Percentiles rank a stretch among this genome's conserved stretches.
Conservation (phyloP, 140 eudicot species). For the Anethum foeniculum region DNA sequence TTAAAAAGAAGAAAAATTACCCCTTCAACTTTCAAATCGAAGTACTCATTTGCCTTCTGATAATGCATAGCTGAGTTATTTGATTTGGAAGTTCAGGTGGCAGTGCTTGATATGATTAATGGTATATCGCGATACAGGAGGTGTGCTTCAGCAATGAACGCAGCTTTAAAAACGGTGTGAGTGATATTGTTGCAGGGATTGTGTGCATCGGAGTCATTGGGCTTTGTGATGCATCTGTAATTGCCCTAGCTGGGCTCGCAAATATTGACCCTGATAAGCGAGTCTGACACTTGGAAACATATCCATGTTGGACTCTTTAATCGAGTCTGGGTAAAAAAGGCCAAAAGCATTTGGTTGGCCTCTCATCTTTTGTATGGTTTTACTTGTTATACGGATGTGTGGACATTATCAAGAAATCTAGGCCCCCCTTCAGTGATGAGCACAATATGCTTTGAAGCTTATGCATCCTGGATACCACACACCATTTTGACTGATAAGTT, state of each 20-base stretch:
- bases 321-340: too few relatives aligned
- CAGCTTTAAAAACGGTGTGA: slow-evolving; percentile 63
- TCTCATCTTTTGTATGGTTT: too few relatives aligned
- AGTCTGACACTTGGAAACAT: too few relatives aligned
- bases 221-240: slow-evolving; percentile 50
- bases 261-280: slow-evolving; percentile 67
- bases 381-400: too few relatives aligned
- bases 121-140: slow-evolving; percentile 49
- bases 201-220: slow-evolving; percentile 71
- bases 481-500: not conserved
- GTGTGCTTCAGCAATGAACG: slow-evolving; percentile 50
- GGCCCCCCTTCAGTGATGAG: too few relatives aligned
- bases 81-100: slow-evolving; percentile 64
- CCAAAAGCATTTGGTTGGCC: too few relatives aligned
- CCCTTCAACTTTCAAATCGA: slow-evolving; percentile 59
- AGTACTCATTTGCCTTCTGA: not conserved
- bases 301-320: too few relatives aligned
- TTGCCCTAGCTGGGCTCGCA: slow-evolving; percentile 62
- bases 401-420: too few relatives aligned
- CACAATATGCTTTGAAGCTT: not conserved
- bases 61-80: slow-evolving; percentile 47
- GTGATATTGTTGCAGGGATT: slow-evolving; percentile 69
- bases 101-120: slow-evolving; percentile 65
- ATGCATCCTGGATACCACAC: not conserved
- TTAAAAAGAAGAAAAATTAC: slow-evolving; percentile 28